Conservation (phyloP, 139 green algal genomes). For the Coelastrella sp. region DNA sequence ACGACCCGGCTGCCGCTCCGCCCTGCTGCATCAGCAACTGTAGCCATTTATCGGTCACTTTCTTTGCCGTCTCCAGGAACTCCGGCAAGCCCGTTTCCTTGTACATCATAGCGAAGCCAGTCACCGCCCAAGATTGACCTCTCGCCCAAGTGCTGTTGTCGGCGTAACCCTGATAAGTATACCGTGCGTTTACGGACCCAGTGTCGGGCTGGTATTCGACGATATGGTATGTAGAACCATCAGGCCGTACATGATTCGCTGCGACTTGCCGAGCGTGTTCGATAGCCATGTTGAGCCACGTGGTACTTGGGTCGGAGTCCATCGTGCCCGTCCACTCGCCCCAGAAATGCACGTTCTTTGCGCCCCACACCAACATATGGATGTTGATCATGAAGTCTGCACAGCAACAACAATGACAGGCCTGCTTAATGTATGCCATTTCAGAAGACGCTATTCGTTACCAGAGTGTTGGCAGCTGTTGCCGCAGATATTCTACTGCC, state of each 20-base stretch:
- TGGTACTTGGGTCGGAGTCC: background rate
- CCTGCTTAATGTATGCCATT: background rate
- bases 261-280: slow-evolving; percentile 42
- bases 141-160: slow-evolving; percentile 34
- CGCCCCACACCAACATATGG: slow-evolving; percentile 30
- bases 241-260: slow-evolving; percentile 40
- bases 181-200: background rate
- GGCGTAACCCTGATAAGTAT: slow-evolving; percentile 26
- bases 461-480: too few species aligned
- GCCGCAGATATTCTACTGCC: too few species aligned
- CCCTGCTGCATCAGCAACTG: slow-evolving; percentile 12
- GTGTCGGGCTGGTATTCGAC: slow-evolving; percentile 38
- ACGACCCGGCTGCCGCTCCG: background rate
- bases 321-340: background rate
- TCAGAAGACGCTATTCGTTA: background rate
- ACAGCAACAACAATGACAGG: background rate
- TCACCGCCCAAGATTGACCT: slow-evolving; percentile 33
- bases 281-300: slow-evolving; percentile 36
- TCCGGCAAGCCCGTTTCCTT: background rate
- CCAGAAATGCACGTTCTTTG: slow-evolving; percentile 5
- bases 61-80: slow-evolving; percentile 5
- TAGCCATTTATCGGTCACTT: slow-evolving; percentile 24
- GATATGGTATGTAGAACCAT: slow-evolving; percentile 47
- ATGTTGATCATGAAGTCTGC: slow-evolving; percentile 54
- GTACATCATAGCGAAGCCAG: slow-evolving; percentile 41